Percentiles rank a stretch among this genome's conserved stretches.
Evolutionary conservation across 2,329 filamentous ascomycete species (phyloP).

Genomic region (Conoideocrella luteorostrata): DNA sequence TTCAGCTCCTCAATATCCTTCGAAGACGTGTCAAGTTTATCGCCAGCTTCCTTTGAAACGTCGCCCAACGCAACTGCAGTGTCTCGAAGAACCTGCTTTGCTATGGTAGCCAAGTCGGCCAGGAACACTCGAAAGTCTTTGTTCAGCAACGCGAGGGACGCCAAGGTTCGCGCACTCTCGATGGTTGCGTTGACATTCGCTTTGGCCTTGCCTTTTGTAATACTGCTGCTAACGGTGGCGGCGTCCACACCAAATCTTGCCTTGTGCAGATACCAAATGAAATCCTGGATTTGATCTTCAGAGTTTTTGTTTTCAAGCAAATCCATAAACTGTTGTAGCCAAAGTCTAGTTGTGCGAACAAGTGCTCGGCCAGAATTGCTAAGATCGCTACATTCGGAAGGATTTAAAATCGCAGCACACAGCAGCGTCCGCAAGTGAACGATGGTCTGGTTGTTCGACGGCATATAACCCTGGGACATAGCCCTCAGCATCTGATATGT

Average conservation of each 20-base stretch:
- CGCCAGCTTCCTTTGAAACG: constrained; percentile 67
- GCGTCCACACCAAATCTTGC: constrained; percentile 49
- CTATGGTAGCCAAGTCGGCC: constrained; percentile 70
- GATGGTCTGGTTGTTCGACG: constrained; percentile 78
- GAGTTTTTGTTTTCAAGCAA: constrained; percentile 76
- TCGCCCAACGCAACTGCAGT: constrained; percentile 74
- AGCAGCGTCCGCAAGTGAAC: constrained; percentile 74
- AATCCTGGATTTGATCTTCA: constrained; percentile 81
- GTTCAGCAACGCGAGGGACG: constrained; percentile 80
- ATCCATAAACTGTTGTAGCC: constrained; percentile 75
- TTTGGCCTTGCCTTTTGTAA: constrained; percentile 23
- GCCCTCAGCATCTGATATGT: constrained; percentile 88
- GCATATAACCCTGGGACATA: constrained; percentile 79
- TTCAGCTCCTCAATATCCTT: constrained; percentile 46
- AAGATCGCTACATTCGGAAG: constrained; percentile 54
- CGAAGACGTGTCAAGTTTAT: constrained; percentile 64
- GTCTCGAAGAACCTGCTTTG: constrained; percentile 79
- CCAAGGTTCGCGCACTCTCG: constrained; percentile 74
- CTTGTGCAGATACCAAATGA: constrained; percentile 77
- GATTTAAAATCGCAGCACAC: constrained; percentile 70
- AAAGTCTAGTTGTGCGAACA: constrained; percentile 64
- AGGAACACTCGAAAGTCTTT: constrained; percentile 84
- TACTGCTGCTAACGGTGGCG: constrained; percentile 21
- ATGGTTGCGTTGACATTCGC: constrained; percentile 46
- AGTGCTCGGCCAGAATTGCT: constrained; percentile 72